Percentiles rank a stretch among this genome's conserved stretches.
Conservation (phyloP, 805 yeast genomes). For the Saturnispora sekii region DNA sequence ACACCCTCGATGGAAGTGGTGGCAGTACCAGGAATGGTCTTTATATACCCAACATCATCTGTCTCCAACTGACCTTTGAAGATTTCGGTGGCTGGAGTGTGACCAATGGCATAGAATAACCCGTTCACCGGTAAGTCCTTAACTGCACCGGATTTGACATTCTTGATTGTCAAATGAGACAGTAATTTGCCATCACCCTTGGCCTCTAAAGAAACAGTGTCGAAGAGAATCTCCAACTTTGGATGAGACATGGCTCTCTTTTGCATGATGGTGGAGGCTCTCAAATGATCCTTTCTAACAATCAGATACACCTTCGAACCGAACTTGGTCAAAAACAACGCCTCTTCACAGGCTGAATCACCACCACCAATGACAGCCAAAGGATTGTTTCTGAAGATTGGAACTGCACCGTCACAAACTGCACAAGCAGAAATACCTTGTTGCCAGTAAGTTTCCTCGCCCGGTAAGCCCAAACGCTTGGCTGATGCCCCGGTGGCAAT, state of each 20-base stretch:
- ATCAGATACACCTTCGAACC: slow-evolving; percentile 91
- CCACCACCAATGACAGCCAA: slow-evolving; percentile 98
- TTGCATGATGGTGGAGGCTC: slow-evolving; percentile 97
- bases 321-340: slow-evolving; percentile 90
- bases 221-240: slow-evolving; percentile 83
- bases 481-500: slow-evolving; percentile 99
- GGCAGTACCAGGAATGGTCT: slow-evolving; percentile 84
- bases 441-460: slow-evolving; percentile 98
- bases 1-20: slow-evolving; percentile 81
- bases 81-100: slow-evolving; percentile 85
- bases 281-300: slow-evolving; percentile 87
- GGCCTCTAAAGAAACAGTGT: slow-evolving; percentile 79
- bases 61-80: slow-evolving; percentile 70
- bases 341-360: slow-evolving; percentile 99
- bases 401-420: slow-evolving; percentile 99
- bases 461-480: slow-evolving; percentile 85
- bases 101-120: slow-evolving; percentile 96
- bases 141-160: slow-evolving; percentile 62
- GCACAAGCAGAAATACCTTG: slow-evolving; percentile 99
- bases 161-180: slow-evolving; percentile 51
- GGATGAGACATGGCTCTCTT: slow-evolving; percentile 78
- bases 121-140: slow-evolving; percentile 75
- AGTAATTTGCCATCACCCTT: slow-evolving; percentile 89
- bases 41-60: slow-evolving; percentile 81
- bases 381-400: slow-evolving; percentile 96